Evolutionary conservation across 352 stramenopile species (phyloP).

Genomic region (Phytophthora colocasiae): DNA sequence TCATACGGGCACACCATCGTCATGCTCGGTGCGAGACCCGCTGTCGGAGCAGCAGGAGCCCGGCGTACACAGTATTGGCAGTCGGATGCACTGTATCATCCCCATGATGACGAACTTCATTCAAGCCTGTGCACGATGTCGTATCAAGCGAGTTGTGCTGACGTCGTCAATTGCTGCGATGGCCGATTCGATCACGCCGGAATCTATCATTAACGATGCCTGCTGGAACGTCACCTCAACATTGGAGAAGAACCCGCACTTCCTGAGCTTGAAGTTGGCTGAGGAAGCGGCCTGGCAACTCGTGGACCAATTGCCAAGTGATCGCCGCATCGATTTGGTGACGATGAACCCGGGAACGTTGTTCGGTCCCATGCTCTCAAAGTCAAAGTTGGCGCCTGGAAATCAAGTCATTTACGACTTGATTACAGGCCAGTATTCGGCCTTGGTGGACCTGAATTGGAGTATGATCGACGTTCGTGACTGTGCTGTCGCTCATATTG

Average conservation of each 20-base stretch:
- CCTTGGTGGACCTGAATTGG: constrained; percentile 89
- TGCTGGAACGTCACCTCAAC: constrained; percentile 89
- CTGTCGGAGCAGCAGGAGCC: constrained; percentile 87
- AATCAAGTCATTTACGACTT: constrained; percentile 91
- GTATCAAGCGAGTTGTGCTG: constrained; percentile 85
- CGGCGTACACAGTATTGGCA: constrained; percentile 89
- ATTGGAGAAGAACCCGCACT: constrained; percentile 88
- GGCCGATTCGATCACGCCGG: constrained; percentile 76
- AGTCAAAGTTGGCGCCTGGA: constrained; percentile 82
- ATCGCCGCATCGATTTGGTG: constrained; percentile 86
- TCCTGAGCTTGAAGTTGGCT: constrained; percentile 87
- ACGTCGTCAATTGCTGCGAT: constrained; percentile 89
- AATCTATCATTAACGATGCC: constrained; percentile 86
- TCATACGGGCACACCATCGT: constrained; percentile 87
- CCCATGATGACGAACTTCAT: constrained; percentile 94
- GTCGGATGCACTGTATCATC: constrained; percentile 92
- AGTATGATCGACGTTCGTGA: constrained; percentile 89
- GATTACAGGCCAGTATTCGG: constrained; percentile 87
- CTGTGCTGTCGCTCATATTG: constrained; percentile 82
- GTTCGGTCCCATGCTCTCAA: constrained; percentile 83
- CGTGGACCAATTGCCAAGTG: constrained; percentile 83
- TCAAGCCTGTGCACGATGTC: constrained; percentile 79
- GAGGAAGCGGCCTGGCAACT: constrained; percentile 90
- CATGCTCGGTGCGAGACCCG: constrained; percentile 86
- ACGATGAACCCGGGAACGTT: constrained; percentile 89